Evolutionary conservation across 768 basidiomycete genomes (phyloP).

Genomic region (Holtermannia corniformis): DNA sequence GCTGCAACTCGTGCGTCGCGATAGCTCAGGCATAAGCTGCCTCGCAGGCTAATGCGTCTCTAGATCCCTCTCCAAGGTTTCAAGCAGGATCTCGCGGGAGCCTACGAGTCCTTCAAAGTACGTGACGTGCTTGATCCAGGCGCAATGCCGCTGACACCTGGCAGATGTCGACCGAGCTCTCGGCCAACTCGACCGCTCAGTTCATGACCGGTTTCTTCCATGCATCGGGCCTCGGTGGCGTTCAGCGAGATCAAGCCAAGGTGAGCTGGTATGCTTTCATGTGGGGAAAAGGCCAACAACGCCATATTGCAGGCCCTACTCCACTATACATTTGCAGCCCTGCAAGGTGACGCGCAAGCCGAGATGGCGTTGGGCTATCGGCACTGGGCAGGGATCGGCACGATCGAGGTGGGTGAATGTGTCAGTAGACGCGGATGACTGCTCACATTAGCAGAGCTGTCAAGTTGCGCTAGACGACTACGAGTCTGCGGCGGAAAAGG

Average conservation of each 20-base stretch:
- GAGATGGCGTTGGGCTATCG: conserved; percentile 90
- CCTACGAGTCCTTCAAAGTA: conserved; percentile 26
- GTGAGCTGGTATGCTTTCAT: conserved; percentile 17
- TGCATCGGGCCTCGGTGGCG: conserved; percentile 58
- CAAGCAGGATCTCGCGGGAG: conserved; percentile 25
- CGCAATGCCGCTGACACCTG: neutral
- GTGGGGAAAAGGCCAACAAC: neutral
- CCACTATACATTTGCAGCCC: conserved; percentile 87
- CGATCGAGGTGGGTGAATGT: conserved; percentile 49
- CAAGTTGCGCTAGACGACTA: conserved; percentile 78
- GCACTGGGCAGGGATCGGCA: conserved; percentile 92
- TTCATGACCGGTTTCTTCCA: conserved; percentile 78
- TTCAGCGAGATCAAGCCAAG: conserved; percentile 43
- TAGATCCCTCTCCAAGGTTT: conserved; percentile 36
- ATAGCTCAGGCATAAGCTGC: neutral
- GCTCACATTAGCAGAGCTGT: conserved; percentile 50
- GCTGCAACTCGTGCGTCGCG: conserved; percentile 10
- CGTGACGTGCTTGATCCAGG: conserved; percentile 33
- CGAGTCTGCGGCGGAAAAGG: conserved; percentile 74
- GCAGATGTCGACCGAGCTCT: conserved; percentile 46
- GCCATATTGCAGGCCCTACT: conserved; percentile 57
- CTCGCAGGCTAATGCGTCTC: neutral
- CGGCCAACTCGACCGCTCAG: conserved; percentile 82
- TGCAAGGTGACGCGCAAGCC: conserved; percentile 74
- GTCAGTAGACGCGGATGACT: neutral